Conservation (phyloP, 345 rosid species). For the Sisymbrium altissimum region DNA sequence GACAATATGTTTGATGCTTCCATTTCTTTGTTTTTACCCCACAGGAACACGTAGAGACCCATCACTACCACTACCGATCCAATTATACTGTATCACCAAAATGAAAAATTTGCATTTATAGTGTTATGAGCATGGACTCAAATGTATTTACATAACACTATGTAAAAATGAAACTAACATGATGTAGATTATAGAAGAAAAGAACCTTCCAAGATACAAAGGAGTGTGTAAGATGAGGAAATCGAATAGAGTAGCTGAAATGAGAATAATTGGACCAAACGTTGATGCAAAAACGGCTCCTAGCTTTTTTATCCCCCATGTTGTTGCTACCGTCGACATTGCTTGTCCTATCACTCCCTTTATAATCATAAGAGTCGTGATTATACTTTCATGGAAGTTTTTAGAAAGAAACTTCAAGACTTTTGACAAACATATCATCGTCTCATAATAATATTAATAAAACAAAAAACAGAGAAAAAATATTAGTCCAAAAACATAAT, state of each 20-base stretch:
- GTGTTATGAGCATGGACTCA: not conserved
- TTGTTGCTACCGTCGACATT: conserved; percentile 63
- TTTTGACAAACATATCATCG: no score
- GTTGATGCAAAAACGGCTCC: conserved; percentile 76
- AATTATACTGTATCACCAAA: conserved; percentile 39
- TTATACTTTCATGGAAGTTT: no score
- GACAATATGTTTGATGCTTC: not conserved
- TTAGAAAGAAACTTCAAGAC: no score
- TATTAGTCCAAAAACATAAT: no score
- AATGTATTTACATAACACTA: not conserved
- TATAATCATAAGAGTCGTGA: no score
- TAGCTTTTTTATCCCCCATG: conserved; percentile 68
- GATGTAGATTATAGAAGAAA: no score
- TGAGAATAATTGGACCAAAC: conserved; percentile 55
- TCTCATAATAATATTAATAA: no score
- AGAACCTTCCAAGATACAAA: conserved; percentile 63
- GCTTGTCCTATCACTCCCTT: conserved; percentile 68
- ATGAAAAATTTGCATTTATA: not conserved
- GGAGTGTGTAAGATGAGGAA: conserved; percentile 56
- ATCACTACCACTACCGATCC: conserved; percentile 58
- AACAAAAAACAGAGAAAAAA: no score
- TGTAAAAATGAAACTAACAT: not conserved
- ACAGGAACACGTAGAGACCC: conserved; percentile 67
- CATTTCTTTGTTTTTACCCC: conserved; percentile 71
- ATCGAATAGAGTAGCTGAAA: conserved; percentile 58